Evolutionary conservation across 163 green algal genomes (phyloP).

Genomic region (Scenedesmus sp.): DNA sequence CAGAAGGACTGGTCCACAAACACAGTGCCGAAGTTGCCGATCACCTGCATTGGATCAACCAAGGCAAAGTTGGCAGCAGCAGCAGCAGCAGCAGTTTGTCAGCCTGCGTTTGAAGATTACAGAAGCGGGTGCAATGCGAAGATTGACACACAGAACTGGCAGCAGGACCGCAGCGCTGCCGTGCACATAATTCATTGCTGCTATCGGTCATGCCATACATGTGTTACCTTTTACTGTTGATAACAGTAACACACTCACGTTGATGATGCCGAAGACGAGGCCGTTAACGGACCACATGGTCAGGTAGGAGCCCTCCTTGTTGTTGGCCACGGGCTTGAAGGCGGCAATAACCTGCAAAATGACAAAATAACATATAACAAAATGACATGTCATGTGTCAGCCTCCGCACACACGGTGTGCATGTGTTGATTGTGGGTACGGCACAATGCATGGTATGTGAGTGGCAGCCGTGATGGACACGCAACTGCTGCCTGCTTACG

Average conservation of each 20-base stretch:
- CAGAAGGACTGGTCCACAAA: conserved; percentile 85
- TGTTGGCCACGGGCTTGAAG: conserved; percentile 70
- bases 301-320: conserved; percentile 86
- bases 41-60: conserved; percentile 32
- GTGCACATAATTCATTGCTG: background rate
- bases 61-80: no score
- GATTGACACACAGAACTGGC: no score
- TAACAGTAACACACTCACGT: conserved; percentile 68
- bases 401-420: no score
- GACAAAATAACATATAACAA: no score
- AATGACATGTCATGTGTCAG: no score
- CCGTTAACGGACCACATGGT: conserved; percentile 91
- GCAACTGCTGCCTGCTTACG: background rate
- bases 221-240: no score
- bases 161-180: background rate
- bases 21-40: conserved; percentile 90
- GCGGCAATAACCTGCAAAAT: conserved; percentile 16
- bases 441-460: background rate
- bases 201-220: no score
- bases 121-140: no score
- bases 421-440: background rate
- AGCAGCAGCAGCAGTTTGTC: no score
- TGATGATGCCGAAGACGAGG: conserved; percentile 97
- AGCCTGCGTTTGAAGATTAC: no score
- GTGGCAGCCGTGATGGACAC: background rate